Conservation (phyloP, 106 monocot genomes). For the Allium fistulosum region DNA sequence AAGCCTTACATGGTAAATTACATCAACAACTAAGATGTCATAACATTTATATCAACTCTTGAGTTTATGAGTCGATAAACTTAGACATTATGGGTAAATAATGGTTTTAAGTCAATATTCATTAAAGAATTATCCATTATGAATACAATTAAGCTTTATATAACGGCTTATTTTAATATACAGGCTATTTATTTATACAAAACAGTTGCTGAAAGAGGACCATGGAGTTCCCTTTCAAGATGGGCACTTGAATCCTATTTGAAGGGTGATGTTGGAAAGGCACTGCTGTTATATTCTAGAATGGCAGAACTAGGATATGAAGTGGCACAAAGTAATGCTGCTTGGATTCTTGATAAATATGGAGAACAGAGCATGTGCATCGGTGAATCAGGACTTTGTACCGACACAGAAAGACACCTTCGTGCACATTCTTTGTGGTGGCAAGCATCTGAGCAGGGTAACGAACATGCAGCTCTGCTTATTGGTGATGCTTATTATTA, state of each 20-base stretch:
- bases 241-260: constrained; percentile 88
- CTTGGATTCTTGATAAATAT: constrained; percentile 94
- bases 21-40: no score
- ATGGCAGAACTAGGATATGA: constrained; percentile 95
- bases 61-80: no score
- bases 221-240: constrained; percentile 87
- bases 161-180: not conserved
- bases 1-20: no score
- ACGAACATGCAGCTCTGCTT: constrained; percentile 91
- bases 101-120: no score
- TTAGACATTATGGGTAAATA: no score
- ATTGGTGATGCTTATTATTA: constrained; percentile 99
- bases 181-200: constrained; percentile 79
- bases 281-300: constrained; percentile 77
- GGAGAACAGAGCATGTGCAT: constrained; percentile 85
- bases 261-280: constrained; percentile 81
- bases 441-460: constrained; percentile 98
- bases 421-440: constrained; percentile 92
- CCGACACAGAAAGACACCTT: constrained; percentile 74
- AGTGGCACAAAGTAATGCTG: constrained; percentile 97
- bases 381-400: constrained; percentile 86
- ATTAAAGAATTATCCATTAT: no score
- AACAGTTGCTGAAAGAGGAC: constrained; percentile 83
- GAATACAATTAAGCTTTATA: no score
- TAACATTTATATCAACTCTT: no score